Base-by-base conservation (phyloP, 352 stramenopile species). In the Globisporangium megalacanthum region DNA sequence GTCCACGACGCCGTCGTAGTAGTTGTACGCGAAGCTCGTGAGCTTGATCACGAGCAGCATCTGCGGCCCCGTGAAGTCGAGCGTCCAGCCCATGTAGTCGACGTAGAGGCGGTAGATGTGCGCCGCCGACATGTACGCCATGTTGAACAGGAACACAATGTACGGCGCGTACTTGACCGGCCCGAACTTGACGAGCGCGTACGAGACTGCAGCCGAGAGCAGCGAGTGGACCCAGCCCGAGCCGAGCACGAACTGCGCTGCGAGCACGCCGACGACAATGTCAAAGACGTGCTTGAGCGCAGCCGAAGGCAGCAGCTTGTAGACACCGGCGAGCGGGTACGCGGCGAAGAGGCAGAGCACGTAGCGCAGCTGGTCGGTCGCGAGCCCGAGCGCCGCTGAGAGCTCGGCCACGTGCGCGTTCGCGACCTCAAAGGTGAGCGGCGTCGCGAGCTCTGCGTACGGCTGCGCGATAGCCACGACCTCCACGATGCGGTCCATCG, bases 31-130 rank as follows among this genome's bases (percentile, higher is more conserved):
- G 64, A 99, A 97, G 70, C 92, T 96, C 57, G 96, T 98, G 37
- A 99, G 82, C 70, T 99, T 99, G 76, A 98, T 98, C 35, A 97
- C 92, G 25, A 99, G 75, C 51, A 98, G 75, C 93, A 97, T 97
- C 68, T 97, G 88, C 17, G 80, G 65, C 2, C 70, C 89, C 0
- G 88, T 97, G 50, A 87, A 91, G 70, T 97, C 90, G 31, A 95
- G 44, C 19, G 56, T 92, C 79, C 79, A 94, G 65, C 85, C 85
- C 79, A 98, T 94, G 69, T 98, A 99, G 65, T 98, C 96, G 47
- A 98, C 89, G 56, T 96, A 97, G 41, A 98, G 68, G 62, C 95
- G 93, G 71, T 99, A 97, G 49, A 98, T 82, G 71, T 99, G 96
- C 19, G 79, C 80, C 20, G 75, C 65, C 44, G 88, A 88, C 57